Evolutionary conservation across 192 early-diverging fungal species (phyloP).

Genomic region (Mortierella antarctica): DNA sequence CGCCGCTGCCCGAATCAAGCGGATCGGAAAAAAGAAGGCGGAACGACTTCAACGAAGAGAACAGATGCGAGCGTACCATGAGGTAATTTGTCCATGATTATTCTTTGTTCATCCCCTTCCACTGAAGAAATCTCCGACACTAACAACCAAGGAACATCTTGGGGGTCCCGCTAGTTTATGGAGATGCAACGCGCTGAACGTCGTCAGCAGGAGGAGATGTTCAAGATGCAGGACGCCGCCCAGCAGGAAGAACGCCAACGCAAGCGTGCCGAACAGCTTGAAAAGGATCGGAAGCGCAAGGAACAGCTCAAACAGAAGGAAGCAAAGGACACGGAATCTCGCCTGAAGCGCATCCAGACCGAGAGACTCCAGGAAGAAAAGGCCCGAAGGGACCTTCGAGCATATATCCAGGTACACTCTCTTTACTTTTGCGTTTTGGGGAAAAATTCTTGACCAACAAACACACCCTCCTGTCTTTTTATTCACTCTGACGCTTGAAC

Average conservation of each 20-base stretch:
- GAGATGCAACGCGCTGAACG: conserved; percentile 47
- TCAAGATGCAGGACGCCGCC: conserved; percentile 22
- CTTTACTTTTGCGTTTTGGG: background rate
- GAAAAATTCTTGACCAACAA: background rate
- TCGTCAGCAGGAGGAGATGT: conserved; percentile 51
- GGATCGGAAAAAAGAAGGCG: conserved; percentile 55
- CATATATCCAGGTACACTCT: conserved; percentile 35
- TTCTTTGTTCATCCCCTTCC: background rate
- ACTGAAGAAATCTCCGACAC: background rate
- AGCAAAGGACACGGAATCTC: conserved; percentile 24
- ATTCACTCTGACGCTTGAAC: no score
- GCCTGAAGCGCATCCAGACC: conserved; percentile 11
- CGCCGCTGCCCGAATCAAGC: conserved; percentile 17
- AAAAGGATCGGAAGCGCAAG: conserved; percentile 45
- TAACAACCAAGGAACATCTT: background rate
- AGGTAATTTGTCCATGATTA: conserved; percentile 18
- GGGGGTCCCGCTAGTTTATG: conserved; percentile 22
- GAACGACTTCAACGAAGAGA: conserved; percentile 53
- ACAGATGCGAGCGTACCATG: conserved; percentile 50
- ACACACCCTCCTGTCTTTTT: no score
- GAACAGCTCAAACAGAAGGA: conserved; percentile 33
- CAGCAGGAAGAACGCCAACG: conserved; percentile 40
- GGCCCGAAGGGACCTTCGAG: conserved; percentile 28
- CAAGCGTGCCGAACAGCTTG: conserved; percentile 32
- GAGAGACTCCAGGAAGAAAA: conserved; percentile 25